Percentiles rank a stretch among this genome's conserved stretches.
Evolutionary conservation across 768 basidiomycete species (phyloP).

Genomic region (Psilocybe cyanescens): DNA sequence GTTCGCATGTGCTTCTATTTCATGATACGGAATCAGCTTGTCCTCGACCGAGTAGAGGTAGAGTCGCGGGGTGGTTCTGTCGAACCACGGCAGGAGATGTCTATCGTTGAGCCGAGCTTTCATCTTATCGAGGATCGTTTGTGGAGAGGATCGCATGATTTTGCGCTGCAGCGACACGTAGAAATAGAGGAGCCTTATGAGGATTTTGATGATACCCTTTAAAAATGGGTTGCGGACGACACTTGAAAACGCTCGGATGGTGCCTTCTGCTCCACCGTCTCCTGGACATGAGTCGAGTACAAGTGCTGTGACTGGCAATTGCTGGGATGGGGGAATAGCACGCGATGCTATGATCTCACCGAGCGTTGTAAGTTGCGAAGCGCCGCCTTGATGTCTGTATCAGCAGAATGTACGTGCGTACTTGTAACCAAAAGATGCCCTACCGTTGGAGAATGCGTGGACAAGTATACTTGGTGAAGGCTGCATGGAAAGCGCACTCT

Average conservation of each 20-base stretch:
- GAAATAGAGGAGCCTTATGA: conserved; percentile 33
- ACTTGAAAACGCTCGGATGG: conserved; percentile 35
- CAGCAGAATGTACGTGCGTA: not conserved
- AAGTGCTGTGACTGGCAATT: conserved; percentile 32
- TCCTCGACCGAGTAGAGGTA: conserved; percentile 51
- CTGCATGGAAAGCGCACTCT: conserved; percentile 3
- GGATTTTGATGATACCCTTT: conserved; percentile 21
- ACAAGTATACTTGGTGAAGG: conserved; percentile 39
- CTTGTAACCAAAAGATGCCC: no score
- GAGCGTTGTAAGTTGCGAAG: conserved; percentile 38
- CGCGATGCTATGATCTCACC: conserved; percentile 32
- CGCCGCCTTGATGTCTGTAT: conserved; percentile 38
- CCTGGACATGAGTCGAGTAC: conserved; percentile 54
- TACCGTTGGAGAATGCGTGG: conserved; percentile 55
- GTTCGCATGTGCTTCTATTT: conserved; percentile 40
- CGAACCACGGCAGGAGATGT: conserved; percentile 43
- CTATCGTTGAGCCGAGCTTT: conserved; percentile 30
- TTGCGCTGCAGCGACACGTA: conserved; percentile 20
- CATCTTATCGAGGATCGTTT: conserved; percentile 29
- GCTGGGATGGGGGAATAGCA: conserved; percentile 2
- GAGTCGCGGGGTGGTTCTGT: conserved; percentile 40
- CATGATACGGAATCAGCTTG: conserved; percentile 37
- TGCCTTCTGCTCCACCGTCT: conserved; percentile 26
- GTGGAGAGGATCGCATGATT: conserved; percentile 25
- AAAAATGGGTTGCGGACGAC: conserved; percentile 34